A percentile compares a stretch with the other conserved stretches of the same genome.
These are phyloP conservation scores for Sherardia arvensis DNA, from an alignment of 257 asterid species.

Conservation along the genomic window DNA sequence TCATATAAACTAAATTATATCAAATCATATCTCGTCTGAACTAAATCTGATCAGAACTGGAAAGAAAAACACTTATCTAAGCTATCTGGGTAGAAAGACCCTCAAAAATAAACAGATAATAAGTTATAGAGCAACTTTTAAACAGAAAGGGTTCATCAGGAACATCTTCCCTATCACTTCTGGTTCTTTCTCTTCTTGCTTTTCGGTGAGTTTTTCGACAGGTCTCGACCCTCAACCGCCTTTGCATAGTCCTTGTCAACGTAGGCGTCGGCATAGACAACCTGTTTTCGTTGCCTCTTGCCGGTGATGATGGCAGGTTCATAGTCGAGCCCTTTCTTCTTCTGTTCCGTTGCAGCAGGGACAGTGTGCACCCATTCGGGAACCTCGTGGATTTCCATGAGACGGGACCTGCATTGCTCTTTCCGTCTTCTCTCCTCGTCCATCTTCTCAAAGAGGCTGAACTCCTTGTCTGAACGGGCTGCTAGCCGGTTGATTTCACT, in stretches of 20 bases:
- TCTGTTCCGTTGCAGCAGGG: conserved; percentile 41
- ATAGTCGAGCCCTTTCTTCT: conserved; percentile 46
- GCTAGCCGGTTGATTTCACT: conserved; percentile 95
- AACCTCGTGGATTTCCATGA: conserved; percentile 90
- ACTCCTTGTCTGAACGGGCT: conserved; percentile 91
- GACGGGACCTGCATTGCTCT: conserved; percentile 81
- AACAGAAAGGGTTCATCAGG: too few relatives aligned
- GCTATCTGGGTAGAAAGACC: too few relatives aligned
- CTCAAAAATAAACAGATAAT: too few relatives aligned
- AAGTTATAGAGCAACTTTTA: too few relatives aligned
- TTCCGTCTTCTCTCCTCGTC: conserved; percentile 85
- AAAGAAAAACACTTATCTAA: too few relatives aligned
- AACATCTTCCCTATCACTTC: too few relatives aligned
- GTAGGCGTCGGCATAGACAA: conserved; percentile 56
- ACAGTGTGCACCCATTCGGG: conserved; percentile 82
- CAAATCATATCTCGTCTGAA: too few relatives aligned
- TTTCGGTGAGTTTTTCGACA: conserved; percentile 30
- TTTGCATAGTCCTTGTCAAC: conserved; percentile 60
- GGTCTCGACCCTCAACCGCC: conserved; percentile 63
- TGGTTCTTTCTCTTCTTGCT: conserved; percentile 39
- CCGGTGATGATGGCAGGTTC: conserved; percentile 57
- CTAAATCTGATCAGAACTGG: too few relatives aligned
- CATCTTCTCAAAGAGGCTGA: conserved; percentile 91
- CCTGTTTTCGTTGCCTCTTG: conserved; percentile 77
- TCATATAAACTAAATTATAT: too few relatives aligned